Evolutionary conservation across 805 yeast genomes (phyloP), one percentile per base, ranked within the genome.

Genomic region (Yamadazyma kitorensis): DNA sequence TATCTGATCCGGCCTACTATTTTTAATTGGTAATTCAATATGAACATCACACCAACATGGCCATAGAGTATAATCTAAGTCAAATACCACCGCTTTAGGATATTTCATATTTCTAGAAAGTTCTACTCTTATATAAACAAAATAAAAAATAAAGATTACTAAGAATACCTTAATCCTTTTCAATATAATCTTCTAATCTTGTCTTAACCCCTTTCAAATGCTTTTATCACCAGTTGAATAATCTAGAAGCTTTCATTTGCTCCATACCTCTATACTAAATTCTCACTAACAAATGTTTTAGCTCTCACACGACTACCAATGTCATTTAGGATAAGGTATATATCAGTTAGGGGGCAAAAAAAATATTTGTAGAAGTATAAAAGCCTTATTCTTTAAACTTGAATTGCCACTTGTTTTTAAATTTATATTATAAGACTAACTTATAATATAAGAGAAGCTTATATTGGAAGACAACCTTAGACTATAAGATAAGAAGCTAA

Each of bases 21-120:
- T 49, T 34, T 62, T 64, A 15, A 80, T 38, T 0, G 89, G 89
- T 6, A 75, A 60, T 2, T 65, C 54, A 14, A 84, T 67, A 49
- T 83, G 89, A 1, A 86, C 82, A 47, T 83, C 89, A 55, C 89
- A 82, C 89, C 89, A 83, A 41, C 81, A 78, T 33, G 84, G 89
- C 93, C 93, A 83, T 21, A 83, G 56, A 0, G 93, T 83, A 49
- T 78, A 83, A 52, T 83, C 93, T 27, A 83, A 59, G 45, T 83
- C 93, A 52, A 83, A 81, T 0, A 83, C 88, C 8, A 82, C 79
- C 2, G 76, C 79, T 24, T 38, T 41, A 5, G 37, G 41, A 27
- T 37, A 37, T 11, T 23, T 33, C 38, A 34, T 34, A 14, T n/a
- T 17, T 29, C 33, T 29, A 29, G 33, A 29, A 29, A 19, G 16